These are phyloP conservation scores for Quercus cerris DNA, from an alignment of 306 rosid genomes.

Conservation along the genomic window DNA sequence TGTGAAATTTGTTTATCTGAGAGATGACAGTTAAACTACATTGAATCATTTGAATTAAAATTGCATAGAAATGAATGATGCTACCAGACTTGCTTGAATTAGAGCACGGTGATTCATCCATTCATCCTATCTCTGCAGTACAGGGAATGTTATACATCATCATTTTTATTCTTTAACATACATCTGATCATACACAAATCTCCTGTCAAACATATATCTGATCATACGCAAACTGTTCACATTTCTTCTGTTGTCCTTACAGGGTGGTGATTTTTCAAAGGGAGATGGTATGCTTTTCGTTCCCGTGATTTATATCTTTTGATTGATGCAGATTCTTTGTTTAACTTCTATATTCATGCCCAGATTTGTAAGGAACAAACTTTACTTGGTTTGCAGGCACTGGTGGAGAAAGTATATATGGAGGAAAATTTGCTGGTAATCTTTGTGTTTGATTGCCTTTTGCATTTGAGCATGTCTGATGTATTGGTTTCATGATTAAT, in stretches of 20 bases:
- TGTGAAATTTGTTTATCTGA: neutral
- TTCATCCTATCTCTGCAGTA: neutral
- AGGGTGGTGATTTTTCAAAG: slow-evolving; percentile 96
- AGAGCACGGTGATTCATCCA: neutral
- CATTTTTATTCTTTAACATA: neutral
- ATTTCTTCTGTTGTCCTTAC: slow-evolving; percentile 29
- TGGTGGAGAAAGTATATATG: slow-evolving; percentile 97
- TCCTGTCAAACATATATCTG: slow-evolving; percentile 11
- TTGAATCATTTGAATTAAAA: neutral
- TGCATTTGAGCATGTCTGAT: slow-evolving; percentile 10
- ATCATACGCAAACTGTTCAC: slow-evolving; percentile 1
- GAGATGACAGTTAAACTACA: neutral
- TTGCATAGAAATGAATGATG: neutral
- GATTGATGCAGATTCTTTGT: slow-evolving; percentile 21
- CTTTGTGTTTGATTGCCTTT: slow-evolving; percentile 13
- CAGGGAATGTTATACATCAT: neutral
- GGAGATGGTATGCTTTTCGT: slow-evolving; percentile 77
- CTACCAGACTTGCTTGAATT: neutral
- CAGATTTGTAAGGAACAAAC: slow-evolving; percentile 33
- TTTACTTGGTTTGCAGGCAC: slow-evolving; percentile 72
- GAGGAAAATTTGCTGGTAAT: slow-evolving; percentile 92
- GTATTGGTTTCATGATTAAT: slow-evolving; percentile 18
- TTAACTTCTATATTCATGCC: slow-evolving; percentile 29
- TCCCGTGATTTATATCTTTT: slow-evolving; percentile 18
- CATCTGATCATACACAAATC: neutral